Conservation (phyloP, 1,139 yeast species). For the Meyerozyma elateridarum region DNA sequence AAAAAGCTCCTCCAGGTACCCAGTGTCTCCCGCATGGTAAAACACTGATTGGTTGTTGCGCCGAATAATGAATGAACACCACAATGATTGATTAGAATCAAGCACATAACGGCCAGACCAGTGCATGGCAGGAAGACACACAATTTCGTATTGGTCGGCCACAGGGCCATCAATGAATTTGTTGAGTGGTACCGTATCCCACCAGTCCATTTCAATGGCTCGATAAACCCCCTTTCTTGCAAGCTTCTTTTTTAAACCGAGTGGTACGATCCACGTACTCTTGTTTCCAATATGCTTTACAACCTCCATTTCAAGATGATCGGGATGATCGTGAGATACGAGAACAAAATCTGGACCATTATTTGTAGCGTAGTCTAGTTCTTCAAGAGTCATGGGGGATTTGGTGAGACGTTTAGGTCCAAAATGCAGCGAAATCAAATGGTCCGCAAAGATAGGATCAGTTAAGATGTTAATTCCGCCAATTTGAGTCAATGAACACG, state of each 20-base stretch:
- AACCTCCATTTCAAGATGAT: conserved; percentile 71
- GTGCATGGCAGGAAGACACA: conserved; percentile 95
- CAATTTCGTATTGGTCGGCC: conserved; percentile 63
- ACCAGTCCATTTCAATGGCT: conserved; percentile 82
- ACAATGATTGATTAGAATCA: conserved; percentile 75
- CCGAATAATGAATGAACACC: conserved; percentile 80
- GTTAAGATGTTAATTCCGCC: conserved; percentile 72
- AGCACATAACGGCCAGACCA: conserved; percentile 85
- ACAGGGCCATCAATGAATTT: conserved; percentile 22
- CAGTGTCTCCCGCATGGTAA: conserved; percentile 95
- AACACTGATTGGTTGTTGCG: conserved; percentile 65
- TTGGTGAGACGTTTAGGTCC: conserved; percentile 83
- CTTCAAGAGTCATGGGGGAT: conserved; percentile 60
- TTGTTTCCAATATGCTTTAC: conserved; percentile 54
- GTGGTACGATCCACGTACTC: conserved; percentile 80
- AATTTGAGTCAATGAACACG: conserved; percentile 72
- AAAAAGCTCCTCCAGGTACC: conserved; percentile 72
- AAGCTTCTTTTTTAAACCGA: conserved; percentile 63
- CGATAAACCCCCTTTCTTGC: conserved; percentile 50
- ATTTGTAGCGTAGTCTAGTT: conserved; percentile 51
- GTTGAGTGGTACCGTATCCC: conserved; percentile 61
- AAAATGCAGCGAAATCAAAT: conserved; percentile 52
- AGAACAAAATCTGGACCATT: conserved; percentile 60
- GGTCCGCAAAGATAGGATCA: conserved; percentile 78
- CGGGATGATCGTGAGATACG: conserved; percentile 94